Percentiles rank a stretch among this genome's conserved stretches.
phyloP scores from a whole-genome alignment of 2,329 filamentous ascomycete species.

The Xylariaceae sp. region DNA sequence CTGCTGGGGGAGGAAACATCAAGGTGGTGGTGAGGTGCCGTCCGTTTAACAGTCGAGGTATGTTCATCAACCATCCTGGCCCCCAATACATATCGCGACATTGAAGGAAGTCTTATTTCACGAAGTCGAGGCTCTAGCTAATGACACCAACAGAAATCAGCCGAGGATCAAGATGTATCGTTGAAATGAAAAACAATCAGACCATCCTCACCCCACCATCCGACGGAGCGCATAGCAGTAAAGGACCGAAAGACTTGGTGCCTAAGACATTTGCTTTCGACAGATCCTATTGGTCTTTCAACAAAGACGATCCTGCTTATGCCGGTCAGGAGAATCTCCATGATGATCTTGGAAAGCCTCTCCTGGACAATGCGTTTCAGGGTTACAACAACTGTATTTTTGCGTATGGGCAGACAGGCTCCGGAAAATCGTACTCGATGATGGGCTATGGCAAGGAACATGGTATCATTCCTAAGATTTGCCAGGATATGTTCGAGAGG shows the following conservation, averaged over 20 bases:
- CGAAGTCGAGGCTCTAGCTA: slow-evolving; percentile 21
- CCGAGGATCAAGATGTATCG: slow-evolving; percentile 91
- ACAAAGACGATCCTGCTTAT: slow-evolving; percentile 79
- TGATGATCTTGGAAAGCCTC: slow-evolving; percentile 82
- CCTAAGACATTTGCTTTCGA: slow-evolving; percentile 94
- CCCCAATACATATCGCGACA: not conserved
- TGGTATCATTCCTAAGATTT: slow-evolving; percentile 96
- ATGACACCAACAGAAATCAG: slow-evolving; percentile 72
- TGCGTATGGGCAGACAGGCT: slow-evolving; percentile 97
- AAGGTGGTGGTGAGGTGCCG: slow-evolving; percentile 98
- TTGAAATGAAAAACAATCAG: slow-evolving; percentile 94
- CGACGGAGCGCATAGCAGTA: slow-evolving; percentile 62
- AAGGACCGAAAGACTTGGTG: slow-evolving; percentile 73
- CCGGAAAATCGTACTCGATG: slow-evolving; percentile 99
- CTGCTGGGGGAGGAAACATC: slow-evolving; percentile 88
- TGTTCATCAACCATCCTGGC: slow-evolving; percentile 31
- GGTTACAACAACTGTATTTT: slow-evolving; percentile 99
- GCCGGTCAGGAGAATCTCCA: slow-evolving; percentile 91
- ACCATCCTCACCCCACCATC: slow-evolving; percentile 82
- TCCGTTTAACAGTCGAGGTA: slow-evolving; percentile 95
- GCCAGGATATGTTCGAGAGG: slow-evolving; percentile 94
- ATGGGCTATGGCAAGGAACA: slow-evolving; percentile 98
- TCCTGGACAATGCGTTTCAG: slow-evolving; percentile 96
- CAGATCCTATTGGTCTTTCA: slow-evolving; percentile 97
- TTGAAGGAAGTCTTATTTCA: not conserved